These are phyloP conservation scores for Larix kaempferi DNA, from an alignment of 75 land plant species.

Conservation along the genomic window DNA sequence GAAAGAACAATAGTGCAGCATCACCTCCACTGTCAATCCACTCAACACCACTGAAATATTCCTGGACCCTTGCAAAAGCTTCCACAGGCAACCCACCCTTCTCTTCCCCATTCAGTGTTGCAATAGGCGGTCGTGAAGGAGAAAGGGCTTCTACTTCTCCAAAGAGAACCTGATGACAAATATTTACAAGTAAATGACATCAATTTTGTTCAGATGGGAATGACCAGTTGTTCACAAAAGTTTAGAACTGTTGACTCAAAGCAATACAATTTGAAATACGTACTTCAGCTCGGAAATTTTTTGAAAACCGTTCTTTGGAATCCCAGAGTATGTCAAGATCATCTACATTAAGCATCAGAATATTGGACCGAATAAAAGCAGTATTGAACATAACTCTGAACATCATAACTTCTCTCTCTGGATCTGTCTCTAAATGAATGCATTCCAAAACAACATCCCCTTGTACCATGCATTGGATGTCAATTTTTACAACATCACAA, in stretches of 20 bases:
- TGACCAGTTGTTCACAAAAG: neutral
- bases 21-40: constrained; percentile 81
- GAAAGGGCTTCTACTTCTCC: constrained; percentile 78
- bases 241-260: neutral
- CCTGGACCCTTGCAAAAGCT: constrained; percentile 93
- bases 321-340: constrained; percentile 97
- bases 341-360: constrained; percentile 80
- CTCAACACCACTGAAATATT: constrained; percentile 81
- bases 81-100: constrained; percentile 94
- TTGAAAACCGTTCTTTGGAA: constrained; percentile 88
- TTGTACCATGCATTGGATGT: constrained; percentile 89
- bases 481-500: constrained; percentile 98
- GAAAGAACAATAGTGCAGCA: constrained; percentile 80
- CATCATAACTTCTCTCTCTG: constrained; percentile 98
- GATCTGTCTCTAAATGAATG: constrained; percentile 80
- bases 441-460: constrained; percentile 99
- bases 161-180: constrained; percentile 73
- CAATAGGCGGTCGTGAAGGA: constrained; percentile 49
- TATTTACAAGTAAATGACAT: neutral
- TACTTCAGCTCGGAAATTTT: constrained; percentile 95
- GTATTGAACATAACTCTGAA: constrained; percentile 98
- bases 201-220: neutral
- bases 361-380: constrained; percentile 96
- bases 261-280: constrained; percentile 12
- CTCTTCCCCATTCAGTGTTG: constrained; percentile 77